Conservation (phyloP, 192 early-diverging fungal species). For the Dissophora ornata region DNA sequence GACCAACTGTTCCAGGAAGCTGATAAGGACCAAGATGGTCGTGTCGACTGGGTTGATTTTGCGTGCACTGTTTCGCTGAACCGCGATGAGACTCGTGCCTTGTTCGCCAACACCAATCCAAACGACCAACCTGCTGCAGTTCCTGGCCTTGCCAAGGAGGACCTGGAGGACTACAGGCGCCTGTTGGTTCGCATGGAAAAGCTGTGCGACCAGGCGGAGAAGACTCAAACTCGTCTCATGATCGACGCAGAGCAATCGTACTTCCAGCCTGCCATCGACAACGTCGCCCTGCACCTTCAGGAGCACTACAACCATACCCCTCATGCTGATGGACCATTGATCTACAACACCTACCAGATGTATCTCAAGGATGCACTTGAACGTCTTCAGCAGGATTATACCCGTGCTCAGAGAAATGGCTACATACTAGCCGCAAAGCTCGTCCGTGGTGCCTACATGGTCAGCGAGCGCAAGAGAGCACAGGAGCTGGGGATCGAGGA, state of each 20-base stretch:
- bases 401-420: constrained; percentile 73
- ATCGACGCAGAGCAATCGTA: constrained; percentile 94
- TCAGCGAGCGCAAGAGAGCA: constrained; percentile 72
- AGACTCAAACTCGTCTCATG: constrained; percentile 77
- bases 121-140: constrained; percentile 22
- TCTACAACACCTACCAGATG: constrained; percentile 98
- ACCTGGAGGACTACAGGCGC: constrained; percentile 76
- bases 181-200: constrained; percentile 74
- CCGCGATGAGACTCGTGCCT: constrained; percentile 64
- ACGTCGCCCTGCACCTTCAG: constrained; percentile 76
- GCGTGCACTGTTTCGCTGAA: constrained; percentile 71
- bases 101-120: constrained; percentile 30
- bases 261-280: constrained; percentile 95
- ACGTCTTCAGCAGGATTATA: constrained; percentile 74
- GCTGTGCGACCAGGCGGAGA: constrained; percentile 71
- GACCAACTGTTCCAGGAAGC: constrained; percentile 58
- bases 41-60: constrained; percentile 75
- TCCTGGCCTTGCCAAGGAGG: constrained; percentile 54
- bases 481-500: constrained; percentile 70
- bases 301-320: constrained; percentile 72
- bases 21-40: constrained; percentile 65
- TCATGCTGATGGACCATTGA: constrained; percentile 63
- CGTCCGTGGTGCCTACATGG: constrained; percentile 69
- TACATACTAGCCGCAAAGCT: constrained; percentile 87
- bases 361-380: constrained; percentile 77